phyloP scores from a whole-genome alignment of 2,329 filamentous ascomycete species.

The Botrytis pseudocinerea region DNA sequence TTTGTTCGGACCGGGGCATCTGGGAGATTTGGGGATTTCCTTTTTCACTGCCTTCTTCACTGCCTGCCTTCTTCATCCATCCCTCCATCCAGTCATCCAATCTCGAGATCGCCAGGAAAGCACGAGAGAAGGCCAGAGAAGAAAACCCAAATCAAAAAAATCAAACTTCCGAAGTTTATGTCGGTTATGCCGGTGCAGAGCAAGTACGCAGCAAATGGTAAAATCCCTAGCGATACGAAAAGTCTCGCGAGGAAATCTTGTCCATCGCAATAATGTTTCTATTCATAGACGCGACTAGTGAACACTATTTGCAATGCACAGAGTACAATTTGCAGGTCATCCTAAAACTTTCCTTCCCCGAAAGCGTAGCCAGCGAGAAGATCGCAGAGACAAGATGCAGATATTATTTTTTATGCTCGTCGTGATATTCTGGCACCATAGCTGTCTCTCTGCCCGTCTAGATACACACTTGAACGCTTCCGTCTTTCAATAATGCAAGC shows the following conservation, averaged over 20 bases:
- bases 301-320: not conserved
- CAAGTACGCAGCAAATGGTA: not conserved
- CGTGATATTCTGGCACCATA: not conserved
- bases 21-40: not conserved
- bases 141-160: not conserved
- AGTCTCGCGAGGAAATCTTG: not conserved
- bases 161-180: not conserved
- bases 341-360: no score
- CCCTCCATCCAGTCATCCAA: not conserved
- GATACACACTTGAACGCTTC: no score
- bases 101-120: not conserved
- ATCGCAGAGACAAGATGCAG: not conserved
- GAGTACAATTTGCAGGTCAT: no score
- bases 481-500: not conserved
- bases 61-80: not conserved
- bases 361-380: not conserved
- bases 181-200: not conserved
- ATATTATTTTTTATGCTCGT: not conserved
- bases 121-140: not conserved
- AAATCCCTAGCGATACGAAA: not conserved
- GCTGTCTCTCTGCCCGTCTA: no score
- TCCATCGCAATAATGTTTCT: not conserved
- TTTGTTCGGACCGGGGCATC: not conserved
- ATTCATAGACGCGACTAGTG: slow-evolving; percentile 3
- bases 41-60: not conserved